Evolutionary conservation across 176 grass and related monocot species (phyloP), one percentile per base, ranked within the genome.

Genomic region (Saccharum officinarum): DNA sequence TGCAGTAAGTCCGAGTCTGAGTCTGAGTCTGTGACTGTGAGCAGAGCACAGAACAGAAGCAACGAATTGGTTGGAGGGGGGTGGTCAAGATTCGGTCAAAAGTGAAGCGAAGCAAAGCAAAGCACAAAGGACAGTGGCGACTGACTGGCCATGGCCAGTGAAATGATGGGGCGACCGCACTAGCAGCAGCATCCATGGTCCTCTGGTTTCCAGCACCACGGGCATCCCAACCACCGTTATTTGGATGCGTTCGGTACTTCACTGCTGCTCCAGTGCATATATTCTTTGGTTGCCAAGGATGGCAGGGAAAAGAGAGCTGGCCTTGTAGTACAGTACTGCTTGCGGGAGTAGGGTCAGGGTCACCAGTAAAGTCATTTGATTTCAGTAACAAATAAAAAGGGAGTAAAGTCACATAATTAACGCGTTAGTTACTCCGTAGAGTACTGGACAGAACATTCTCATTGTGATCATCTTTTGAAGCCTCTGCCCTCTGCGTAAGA

Each of bases 41-140:
- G 55, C 55, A 59, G 54, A 59, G 55, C 55, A 59, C 20, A 59
- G 36, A 70, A 41, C 37, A 34, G 38, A 62, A 78, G 75, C 28
- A 67, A 67, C 78, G 78, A 68, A 68, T 23, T 22, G 63, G 67
- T 60, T 60, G 55, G 55, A 37, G 30, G 30, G 41, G 2, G 39
- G 39, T 4, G 86, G 73, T 83, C 80, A 88, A 88, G 86, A 83
- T 88, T 83, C 86, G 80, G 86, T 88, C 86, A 88, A 88, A 83
- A 87, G 71, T 10, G 14, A 31, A 33, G 78, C 78, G 55, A 30
- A 30, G 25, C 25, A 30, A 30, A 64, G 61, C 61, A 81, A 52
- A 44, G 70, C 71, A 67, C 73, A 62, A 61, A 70, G 80, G 65
- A 77, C 76, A 40, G 80, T 23, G 12, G 30, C 5, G 0, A 54